phyloP scores from a whole-genome alignment of 257 asterid species.

The Vinca minor region DNA sequence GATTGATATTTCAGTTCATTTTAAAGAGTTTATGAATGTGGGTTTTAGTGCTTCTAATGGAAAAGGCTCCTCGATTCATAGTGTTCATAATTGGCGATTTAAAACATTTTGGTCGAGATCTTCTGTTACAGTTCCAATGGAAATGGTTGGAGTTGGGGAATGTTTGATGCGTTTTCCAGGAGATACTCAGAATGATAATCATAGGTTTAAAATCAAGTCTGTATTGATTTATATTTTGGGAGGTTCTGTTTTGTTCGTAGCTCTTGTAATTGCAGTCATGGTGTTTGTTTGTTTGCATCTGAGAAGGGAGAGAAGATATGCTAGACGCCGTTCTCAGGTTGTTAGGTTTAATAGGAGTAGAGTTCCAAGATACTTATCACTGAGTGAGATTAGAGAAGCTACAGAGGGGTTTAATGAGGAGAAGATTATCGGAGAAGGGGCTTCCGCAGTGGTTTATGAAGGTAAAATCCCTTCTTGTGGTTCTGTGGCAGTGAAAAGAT shows the following conservation, averaged over 20 bases:
- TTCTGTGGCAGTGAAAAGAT: constrained; percentile 57
- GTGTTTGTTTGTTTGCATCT: constrained; percentile 12
- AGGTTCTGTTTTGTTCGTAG: constrained; percentile 18
- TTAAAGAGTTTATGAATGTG: constrained; percentile 59
- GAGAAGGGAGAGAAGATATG: constrained; percentile 15
- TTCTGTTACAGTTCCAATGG: constrained; percentile 26
- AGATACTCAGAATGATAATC: constrained; percentile 19
- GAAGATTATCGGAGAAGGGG: constrained; percentile 65
- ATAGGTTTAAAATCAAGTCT: constrained; percentile 13
- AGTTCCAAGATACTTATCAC: constrained; percentile 49
- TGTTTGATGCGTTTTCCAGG: constrained; percentile 45
- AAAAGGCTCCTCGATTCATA: constrained; percentile 48
- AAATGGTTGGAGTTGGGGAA: constrained; percentile 29
- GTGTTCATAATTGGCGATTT: constrained; percentile 44
- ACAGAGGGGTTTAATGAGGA: constrained; percentile 56
- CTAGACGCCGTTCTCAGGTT: constrained; percentile 19
- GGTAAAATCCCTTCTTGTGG: constrained; percentile 56
- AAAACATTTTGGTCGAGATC: constrained; percentile 36
- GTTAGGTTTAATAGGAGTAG: constrained; percentile 31
- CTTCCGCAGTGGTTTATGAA: constrained; percentile 65
- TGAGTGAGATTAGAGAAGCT: constrained; percentile 57
- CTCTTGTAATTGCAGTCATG: constrained; percentile 16
- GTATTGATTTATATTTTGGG: constrained; percentile 18
- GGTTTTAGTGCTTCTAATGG: constrained; percentile 71
- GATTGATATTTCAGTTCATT: constrained; percentile 42